A percentile compares a stretch with the other conserved stretches of the same genome.
phyloP scores from a whole-genome alignment of 176 grass and related monocot species.

The Musa acuminata region DNA sequence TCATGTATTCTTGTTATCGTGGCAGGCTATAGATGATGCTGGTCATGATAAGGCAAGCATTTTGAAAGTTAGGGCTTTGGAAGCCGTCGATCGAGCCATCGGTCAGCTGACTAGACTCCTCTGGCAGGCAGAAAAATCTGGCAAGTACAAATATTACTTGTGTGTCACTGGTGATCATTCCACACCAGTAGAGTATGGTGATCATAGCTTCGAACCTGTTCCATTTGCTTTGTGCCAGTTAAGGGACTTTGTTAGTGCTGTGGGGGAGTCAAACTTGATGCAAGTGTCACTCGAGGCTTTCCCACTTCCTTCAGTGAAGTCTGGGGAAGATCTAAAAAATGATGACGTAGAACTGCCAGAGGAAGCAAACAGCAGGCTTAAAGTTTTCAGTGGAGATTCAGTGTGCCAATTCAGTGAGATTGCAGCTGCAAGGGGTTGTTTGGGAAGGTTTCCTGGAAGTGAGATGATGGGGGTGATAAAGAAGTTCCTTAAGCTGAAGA shows the following conservation, averaged over 20 bases:
- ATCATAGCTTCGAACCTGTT: slow-evolving; percentile 82
- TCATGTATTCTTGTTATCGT: slow-evolving; percentile 4
- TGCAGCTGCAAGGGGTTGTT: slow-evolving; percentile 56
- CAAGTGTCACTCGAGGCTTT: slow-evolving; percentile 53
- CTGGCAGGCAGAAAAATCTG: slow-evolving; percentile 65
- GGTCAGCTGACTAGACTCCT: slow-evolving; percentile 72
- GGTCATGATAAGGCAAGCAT: slow-evolving; percentile 89
- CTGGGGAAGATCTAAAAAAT: slow-evolving; percentile 38
- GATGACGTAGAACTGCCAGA: slow-evolving; percentile 14
- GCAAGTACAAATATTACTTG: slow-evolving; percentile 54
- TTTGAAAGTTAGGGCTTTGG: slow-evolving; percentile 66
- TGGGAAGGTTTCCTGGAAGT: slow-evolving; percentile 84
- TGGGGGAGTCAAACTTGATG: slow-evolving; percentile 56
- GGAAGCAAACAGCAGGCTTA: slow-evolving; percentile 1
- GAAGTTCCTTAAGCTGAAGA: slow-evolving; percentile 79
- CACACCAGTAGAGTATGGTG: slow-evolving; percentile 86
- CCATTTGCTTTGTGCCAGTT: slow-evolving; percentile 65
- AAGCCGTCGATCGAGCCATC: slow-evolving; percentile 76
- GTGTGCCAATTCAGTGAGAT: slow-evolving; percentile 70
- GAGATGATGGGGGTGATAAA: slow-evolving; percentile 98
- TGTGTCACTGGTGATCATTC: slow-evolving; percentile 95
- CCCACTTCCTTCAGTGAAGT: slow-evolving; percentile 45
- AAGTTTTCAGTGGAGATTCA: slow-evolving; percentile 50
- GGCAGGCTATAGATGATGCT: slow-evolving; percentile 84
- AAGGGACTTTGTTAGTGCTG: slow-evolving; percentile 45